Conservation (phyloP, 1,139 yeast genomes). For the Geotrichum fermentans region DNA sequence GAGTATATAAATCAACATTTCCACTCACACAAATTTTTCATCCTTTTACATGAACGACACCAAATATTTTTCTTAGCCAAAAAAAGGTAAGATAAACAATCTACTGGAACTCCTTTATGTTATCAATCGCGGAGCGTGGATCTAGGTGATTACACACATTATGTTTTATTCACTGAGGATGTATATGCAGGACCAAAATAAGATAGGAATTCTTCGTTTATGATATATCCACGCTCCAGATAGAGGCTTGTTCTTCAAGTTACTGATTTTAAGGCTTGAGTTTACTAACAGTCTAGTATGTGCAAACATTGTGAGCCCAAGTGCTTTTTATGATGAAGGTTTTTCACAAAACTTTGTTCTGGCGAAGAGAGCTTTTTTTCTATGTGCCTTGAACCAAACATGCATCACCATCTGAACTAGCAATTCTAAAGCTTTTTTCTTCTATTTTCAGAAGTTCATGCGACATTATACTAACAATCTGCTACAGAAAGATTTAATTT, state of each 20-base stretch:
- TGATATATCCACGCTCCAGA: slow-evolving; percentile 36
- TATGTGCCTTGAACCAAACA: slow-evolving; percentile 66
- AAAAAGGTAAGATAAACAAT: no score
- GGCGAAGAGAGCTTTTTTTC: slow-evolving; percentile 37
- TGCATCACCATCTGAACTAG: slow-evolving; percentile 85
- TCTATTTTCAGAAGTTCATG: no score
- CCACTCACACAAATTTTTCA: neutral
- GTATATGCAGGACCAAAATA: slow-evolving; percentile 60
- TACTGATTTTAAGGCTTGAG: neutral
- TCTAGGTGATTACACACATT: slow-evolving; percentile 25
- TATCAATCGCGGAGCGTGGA: no score
- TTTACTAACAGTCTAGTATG: slow-evolving; percentile 11
- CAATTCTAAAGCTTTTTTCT: no score
- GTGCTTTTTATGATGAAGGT: slow-evolving; percentile 35
- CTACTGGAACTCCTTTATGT: no score
- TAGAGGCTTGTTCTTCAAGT: neutral
- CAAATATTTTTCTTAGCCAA: no score
- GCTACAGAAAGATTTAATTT: no score
- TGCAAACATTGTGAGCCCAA: no score
- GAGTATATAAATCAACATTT: neutral
- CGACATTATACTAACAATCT: no score
- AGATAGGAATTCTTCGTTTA: slow-evolving; percentile 63
- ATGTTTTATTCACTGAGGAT: slow-evolving; percentile 47
- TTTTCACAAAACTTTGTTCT: slow-evolving; percentile 31
- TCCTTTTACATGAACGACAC: no score